Evolutionary conservation across 495 filamentous ascomycete species (phyloP), one percentile per base, ranked within the genome.

Genomic region (Thozetella sp.): DNA sequence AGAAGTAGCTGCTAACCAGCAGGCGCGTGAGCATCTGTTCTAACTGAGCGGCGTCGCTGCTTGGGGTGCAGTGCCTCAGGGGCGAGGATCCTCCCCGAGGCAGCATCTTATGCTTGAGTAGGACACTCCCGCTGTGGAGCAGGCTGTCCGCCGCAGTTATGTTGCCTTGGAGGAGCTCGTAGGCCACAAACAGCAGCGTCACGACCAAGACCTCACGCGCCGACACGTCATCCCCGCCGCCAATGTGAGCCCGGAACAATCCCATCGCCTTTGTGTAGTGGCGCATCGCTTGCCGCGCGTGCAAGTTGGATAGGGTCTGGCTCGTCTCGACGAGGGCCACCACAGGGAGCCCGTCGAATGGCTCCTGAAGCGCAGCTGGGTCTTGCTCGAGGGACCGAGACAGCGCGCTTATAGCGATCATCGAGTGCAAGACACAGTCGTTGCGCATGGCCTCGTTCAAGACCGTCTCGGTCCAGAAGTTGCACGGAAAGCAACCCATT

Each of bases 371-470:
- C 11, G 11, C n/a, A 4, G n/a, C 43, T 3, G 6, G 43, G 43
- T 19, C 43, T 20, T 48, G 9, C 4, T 19, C 43, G 9, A 48
- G 4, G 43, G 43, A 48, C 3, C 43, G 43, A 3, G 67, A 78
- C 81, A 64, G 70, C 51, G 57, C n/a, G 19, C 24, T 70, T 13
- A 63, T 64, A 17, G 93, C 90, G 13, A 94, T 91, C 2, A 77
- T 86, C 9, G 80, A 88, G 57, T 93, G 90, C 69, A 93, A 90
- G 12, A 90, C 91, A 2, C 76, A 93, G 43, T 89, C 91, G 72
- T 93, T 90, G 90, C 72, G 93, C 68, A 87, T 83, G 0, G 85
- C 88, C 11, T 83, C 83, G 43, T 3, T n/a, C 43, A 48, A 15
- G 10, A 48, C 43, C 43, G 43, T 48, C n/a, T 19, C 20, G 43